phyloP scores from a whole-genome alignment of 2,329 filamentous ascomycete species.

The Dissoconium aciculare region DNA sequence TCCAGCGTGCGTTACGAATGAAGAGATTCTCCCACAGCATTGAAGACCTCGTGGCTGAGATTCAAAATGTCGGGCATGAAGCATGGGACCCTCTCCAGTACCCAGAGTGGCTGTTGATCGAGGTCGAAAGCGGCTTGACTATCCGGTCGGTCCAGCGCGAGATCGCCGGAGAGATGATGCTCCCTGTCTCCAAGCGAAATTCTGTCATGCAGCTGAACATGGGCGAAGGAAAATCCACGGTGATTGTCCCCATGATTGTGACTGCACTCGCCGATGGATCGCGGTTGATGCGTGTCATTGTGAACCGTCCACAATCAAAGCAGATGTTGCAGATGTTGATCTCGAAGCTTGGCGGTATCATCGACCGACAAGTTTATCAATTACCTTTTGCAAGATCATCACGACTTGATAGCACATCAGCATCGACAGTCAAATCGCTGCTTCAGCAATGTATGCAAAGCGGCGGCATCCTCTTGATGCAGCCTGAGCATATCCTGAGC shows the following conservation, averaged over 20 bases:
- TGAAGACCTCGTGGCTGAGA: constrained; percentile 29
- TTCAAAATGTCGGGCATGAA: constrained; percentile 34
- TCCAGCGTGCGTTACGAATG: constrained; percentile 35
- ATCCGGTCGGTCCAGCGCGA: constrained; percentile 48
- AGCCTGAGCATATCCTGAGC: constrained; percentile 51
- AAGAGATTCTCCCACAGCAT: constrained; percentile 9
- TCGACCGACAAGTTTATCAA: constrained; percentile 40
- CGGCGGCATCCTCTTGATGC: constrained; percentile 42
- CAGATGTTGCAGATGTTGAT: constrained; percentile 45
- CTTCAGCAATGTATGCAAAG: constrained; percentile 29
- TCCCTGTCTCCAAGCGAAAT: constrained; percentile 36
- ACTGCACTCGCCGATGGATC: constrained; percentile 27
- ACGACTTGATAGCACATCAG: constrained; percentile 19
- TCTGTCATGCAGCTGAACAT: constrained; percentile 53
- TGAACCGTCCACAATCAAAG: constrained; percentile 41
- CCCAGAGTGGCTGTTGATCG: constrained; percentile 51
- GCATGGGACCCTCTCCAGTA: constrained; percentile 41
- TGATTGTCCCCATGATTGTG: constrained; percentile 52
- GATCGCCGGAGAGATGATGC: constrained; percentile 46
- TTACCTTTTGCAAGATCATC: constrained; percentile 44
- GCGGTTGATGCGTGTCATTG: constrained; percentile 38
- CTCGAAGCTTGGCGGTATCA: constrained; percentile 39
- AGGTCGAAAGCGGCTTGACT: constrained; percentile 49
- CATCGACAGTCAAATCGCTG: constrained; percentile 24
- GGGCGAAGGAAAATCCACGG: constrained; percentile 55